Percentiles rank a stretch among this genome's conserved stretches.
Conservation (phyloP, 1,139 yeast species). For the Kurtzmaniella quercitrusa region DNA sequence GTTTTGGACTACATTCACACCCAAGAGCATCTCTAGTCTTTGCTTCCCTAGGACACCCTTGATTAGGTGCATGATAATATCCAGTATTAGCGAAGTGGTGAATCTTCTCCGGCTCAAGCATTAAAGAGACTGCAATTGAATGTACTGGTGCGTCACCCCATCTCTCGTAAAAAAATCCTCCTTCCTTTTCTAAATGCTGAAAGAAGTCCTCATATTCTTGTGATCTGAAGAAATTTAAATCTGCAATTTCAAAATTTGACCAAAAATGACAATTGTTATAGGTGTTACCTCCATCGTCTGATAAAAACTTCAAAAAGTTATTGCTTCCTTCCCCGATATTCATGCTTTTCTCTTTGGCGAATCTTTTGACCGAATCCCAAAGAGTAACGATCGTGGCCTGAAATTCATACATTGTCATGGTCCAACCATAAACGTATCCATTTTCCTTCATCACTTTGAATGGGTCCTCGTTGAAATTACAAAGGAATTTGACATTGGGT, state of each 20-base stretch:
- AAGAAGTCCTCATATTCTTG: constrained; percentile 23
- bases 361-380: constrained; percentile 25
- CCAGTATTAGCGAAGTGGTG: constrained; percentile 33
- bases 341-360: constrained; percentile 23
- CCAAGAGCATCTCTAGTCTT: constrained; percentile 14
- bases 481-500: constrained; percentile 13
- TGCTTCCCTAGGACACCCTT: constrained; percentile 28
- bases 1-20: constrained; percentile 31
- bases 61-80: constrained; percentile 32
- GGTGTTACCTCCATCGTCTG: constrained; percentile 46
- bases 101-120: constrained; percentile 20
- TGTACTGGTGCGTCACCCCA: constrained; percentile 45
- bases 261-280: constrained; percentile 38
- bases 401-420: constrained; percentile 29
- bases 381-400: constrained; percentile 27
- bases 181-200: constrained; percentile 23
- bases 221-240: constrained; percentile 35
- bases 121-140: constrained; percentile 24
- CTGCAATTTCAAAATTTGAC: constrained; percentile 37
- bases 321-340: constrained; percentile 34
- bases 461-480: constrained; percentile 23
- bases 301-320: constrained; percentile 41
- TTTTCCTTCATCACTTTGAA: constrained; percentile 21
- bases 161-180: constrained; percentile 37
- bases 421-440: constrained; percentile 24